A percentile compares a stretch with the other conserved stretches of the same genome.
Evolutionary conservation across 73 alveolate genomes (phyloP).

Genomic region (Stentor roeselii): DNA sequence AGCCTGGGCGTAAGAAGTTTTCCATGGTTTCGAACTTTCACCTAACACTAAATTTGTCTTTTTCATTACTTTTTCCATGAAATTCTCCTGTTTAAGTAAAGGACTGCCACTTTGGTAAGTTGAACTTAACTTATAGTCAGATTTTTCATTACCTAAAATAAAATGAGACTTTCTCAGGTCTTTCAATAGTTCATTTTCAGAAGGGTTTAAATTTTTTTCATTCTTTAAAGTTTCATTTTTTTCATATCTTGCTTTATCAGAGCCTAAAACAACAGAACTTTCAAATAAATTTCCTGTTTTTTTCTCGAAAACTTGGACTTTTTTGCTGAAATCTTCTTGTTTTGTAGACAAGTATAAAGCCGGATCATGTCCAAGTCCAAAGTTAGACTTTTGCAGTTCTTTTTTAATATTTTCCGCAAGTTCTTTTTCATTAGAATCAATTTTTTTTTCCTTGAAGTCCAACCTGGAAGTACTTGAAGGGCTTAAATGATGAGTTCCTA

Average conservation of each 20-base stretch:
- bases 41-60: neutral
- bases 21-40: neutral
- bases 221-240: neutral
- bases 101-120: neutral
- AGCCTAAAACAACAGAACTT: neutral
- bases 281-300: too few relatives aligned
- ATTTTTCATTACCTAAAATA: neutral
- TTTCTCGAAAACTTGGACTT: too few relatives aligned
- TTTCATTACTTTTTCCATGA: neutral
- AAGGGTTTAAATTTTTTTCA: neutral
- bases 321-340: too few relatives aligned
- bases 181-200: neutral
- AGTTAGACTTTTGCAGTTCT: too few relatives aligned
- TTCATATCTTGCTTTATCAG: neutral
- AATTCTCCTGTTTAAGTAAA: neutral
- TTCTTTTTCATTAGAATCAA: too few relatives aligned
- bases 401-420: too few relatives aligned
- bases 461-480: too few relatives aligned
- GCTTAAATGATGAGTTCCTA: too few relatives aligned
- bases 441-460: too few relatives aligned
- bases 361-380: too few relatives aligned
- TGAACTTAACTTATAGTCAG: neutral
- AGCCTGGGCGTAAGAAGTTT: neutral
- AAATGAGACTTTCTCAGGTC: neutral
- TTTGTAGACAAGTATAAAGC: too few relatives aligned